These are phyloP conservation scores for Monilinia polystroma DNA, from an alignment of 2,329 filamentous ascomycete genomes.

Conservation along the genomic window DNA sequence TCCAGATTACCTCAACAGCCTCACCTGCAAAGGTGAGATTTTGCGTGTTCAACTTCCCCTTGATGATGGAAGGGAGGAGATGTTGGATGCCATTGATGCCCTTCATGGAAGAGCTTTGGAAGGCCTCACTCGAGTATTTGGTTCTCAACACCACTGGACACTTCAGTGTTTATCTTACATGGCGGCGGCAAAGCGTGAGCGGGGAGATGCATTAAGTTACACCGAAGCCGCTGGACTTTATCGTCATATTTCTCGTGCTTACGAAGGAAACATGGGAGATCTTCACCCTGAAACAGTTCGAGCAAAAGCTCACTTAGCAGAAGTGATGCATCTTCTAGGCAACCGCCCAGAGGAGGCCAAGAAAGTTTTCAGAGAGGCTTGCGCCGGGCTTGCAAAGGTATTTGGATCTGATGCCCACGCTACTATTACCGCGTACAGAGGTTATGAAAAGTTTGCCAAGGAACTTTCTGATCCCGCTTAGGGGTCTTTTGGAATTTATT, in stretches of 20 bases:
- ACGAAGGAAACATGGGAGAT: constrained; percentile 31
- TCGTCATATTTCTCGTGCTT: constrained; percentile 28
- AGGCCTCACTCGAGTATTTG: constrained; percentile 31
- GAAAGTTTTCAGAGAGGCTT: constrained; percentile 34
- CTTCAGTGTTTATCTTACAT: constrained; percentile 32
- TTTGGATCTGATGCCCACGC: constrained; percentile 33
- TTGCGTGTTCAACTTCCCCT: constrained; percentile 31
- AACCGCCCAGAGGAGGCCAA: constrained; percentile 30
- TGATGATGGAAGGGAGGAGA: constrained; percentile 26
- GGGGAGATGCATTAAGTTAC: constrained; percentile 25
- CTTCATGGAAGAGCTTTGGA: constrained; percentile 32
- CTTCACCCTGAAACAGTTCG: constrained; percentile 35
- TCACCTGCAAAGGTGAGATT: constrained; percentile 37
- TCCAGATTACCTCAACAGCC: constrained; percentile 31
- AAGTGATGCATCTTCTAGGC: constrained; percentile 28
- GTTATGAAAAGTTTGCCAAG: constrained; percentile 34
- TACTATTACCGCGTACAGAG: constrained; percentile 31
- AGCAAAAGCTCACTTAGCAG: constrained; percentile 30
- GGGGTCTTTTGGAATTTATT: neutral
- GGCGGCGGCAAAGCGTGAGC: constrained; percentile 31
- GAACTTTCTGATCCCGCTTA: constrained; percentile 26
- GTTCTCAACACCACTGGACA: constrained; percentile 33
- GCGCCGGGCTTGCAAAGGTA: constrained; percentile 31
- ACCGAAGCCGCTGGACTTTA: constrained; percentile 31
- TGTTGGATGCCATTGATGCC: constrained; percentile 29